Evolutionary conservation across 1,284 basidiomycete genomes (phyloP), one percentile per base, ranked within the genome.

Genomic region (Fomitopsis pinicola): DNA sequence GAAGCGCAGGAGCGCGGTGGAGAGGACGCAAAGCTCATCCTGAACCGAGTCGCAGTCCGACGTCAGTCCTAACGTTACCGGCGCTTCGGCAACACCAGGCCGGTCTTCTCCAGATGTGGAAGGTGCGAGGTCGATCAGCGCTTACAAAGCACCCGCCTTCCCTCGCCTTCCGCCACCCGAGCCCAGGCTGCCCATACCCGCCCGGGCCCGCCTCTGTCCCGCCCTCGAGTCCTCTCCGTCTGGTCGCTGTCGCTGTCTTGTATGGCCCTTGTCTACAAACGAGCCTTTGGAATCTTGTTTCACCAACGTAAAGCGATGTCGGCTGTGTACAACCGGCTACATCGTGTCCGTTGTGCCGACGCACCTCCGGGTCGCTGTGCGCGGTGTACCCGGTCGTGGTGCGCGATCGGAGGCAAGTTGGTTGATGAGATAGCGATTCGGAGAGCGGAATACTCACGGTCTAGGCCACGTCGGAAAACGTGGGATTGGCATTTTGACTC

Each of bases 401-500:
- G 35, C n/a, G 52, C 52, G 22, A 54, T 50, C 35, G 52, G 52
- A 36, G 28, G 52, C 17, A 33, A 4, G 33, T 28, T 33, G 52
- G 33, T 8, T 53, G 52, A 54, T 54, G 52, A 22, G 35, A 54
- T 54, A 54, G 52, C n/a, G 52, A 54, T 54, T 15, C 52, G n/a
- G 17, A 19, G 35, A 2, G 28, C 38, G 38, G 8, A 40, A 14
- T 0, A 40, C 38, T 10, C 52, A 30, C 45, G 45, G 50, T 15
- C 52, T 26, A 19, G 35, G 36, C 35, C 35, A 22, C n/a, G 35
- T 28, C 52, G 52, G 52, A 22, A 7, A 36, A 38, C 52, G 35
- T 54, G 52, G 36, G 52, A 22, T 40, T 38, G n/a, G n/a, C 52
- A 26, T 54, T 54, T 40, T 54, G 52, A 54, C 52, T 54, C 52